Conservation (phyloP, 139 green algal species). For the Gonium pectorale region DNA sequence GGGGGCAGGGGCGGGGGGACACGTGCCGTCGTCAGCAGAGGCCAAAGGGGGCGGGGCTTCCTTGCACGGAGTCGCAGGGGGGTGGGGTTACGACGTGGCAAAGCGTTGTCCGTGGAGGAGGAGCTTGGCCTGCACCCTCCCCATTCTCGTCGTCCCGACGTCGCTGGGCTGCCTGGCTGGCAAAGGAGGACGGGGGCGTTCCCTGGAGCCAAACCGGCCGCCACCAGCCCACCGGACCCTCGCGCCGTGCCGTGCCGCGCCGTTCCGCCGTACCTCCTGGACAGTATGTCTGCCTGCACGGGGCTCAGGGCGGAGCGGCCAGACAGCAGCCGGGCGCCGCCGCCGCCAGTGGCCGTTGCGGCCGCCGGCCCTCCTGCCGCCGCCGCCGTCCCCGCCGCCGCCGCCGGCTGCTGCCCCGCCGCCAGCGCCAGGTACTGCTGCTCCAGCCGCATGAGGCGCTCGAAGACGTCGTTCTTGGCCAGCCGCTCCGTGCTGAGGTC, state of each 20-base stretch:
- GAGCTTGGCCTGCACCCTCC: neutral
- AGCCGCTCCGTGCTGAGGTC: conserved; percentile 37
- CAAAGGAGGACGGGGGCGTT: neutral
- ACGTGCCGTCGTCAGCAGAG: neutral
- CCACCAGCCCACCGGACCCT: too few species aligned
- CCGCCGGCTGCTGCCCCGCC: neutral
- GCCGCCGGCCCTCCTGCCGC: neutral
- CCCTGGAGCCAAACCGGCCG: neutral
- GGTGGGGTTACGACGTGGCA: neutral
- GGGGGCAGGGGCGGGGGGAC: neutral
- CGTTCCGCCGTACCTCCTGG: conserved; percentile 7
- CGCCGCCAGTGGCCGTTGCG: neutral
- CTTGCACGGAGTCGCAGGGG: too few species aligned
- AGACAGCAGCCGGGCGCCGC: neutral
- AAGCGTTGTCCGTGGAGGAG: neutral
- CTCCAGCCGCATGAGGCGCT: conserved; percentile 36
- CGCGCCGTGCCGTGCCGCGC: too few species aligned
- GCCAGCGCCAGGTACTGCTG: conserved; percentile 17
- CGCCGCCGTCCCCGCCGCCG: neutral
- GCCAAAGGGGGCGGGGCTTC: too few species aligned
- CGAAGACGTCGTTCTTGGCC: conserved; percentile 43
- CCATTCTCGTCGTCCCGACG: neutral
- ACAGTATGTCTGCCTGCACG: conserved; percentile 38
- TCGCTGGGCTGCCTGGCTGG: neutral
- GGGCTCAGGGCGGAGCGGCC: conserved; percentile 16